These are phyloP conservation scores for Neopestalotiopsis clavispora DNA, from an alignment of 2,329 filamentous ascomycete species.

Conservation along the genomic window DNA sequence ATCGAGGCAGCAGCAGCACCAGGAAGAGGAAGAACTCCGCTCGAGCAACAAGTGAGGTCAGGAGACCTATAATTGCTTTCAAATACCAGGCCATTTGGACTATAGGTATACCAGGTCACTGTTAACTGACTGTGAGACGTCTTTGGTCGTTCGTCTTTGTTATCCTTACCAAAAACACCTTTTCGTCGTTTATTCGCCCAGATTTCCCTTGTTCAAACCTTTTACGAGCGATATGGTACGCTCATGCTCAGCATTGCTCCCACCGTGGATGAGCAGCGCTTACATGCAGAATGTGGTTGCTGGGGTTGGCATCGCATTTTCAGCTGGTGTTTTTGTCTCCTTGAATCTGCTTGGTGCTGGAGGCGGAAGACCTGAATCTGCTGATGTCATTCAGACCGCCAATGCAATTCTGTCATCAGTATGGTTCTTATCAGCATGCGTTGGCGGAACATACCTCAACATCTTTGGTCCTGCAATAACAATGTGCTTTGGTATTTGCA, in stretches of 20 bases:
- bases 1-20: background rate
- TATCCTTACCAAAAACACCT: background rate
- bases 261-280: background rate
- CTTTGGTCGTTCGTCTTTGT: background rate
- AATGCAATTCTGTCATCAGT: conserved; percentile 33
- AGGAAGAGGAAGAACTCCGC: no score
- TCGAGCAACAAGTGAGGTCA: no score
- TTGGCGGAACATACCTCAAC: conserved; percentile 33
- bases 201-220: background rate
- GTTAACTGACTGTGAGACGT: no score
- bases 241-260: background rate
- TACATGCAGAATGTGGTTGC: conserved; percentile 3
- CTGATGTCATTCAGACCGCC: conserved; percentile 30
- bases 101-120: no score
- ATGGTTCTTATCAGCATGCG: conserved; percentile 32
- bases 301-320: conserved; percentile 10
- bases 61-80: no score
- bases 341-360: conserved; percentile 29
- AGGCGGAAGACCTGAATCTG: conserved; percentile 31
- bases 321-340: conserved; percentile 14
- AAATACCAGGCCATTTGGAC: no score
- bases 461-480: conserved; percentile 30
- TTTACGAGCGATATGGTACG: background rate
- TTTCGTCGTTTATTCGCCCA: background rate
- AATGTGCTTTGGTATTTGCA: conserved; percentile 25